Conservation (phyloP, 1,139 yeast species). For the Geotrichum restrictum region DNA sequence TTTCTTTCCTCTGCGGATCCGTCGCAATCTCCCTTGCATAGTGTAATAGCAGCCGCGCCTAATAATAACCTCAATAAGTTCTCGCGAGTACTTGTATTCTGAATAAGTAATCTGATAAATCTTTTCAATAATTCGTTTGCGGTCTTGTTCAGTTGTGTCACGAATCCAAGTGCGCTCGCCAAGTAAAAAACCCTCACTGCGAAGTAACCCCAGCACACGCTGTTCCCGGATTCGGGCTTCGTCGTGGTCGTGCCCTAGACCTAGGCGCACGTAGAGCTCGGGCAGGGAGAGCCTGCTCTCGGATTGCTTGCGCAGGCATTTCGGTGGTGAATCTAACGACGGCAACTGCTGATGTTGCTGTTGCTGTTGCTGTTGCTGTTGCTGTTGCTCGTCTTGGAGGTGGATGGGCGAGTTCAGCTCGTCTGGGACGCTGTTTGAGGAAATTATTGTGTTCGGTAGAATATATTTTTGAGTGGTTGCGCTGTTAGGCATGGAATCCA, state of each 20-base stretch:
- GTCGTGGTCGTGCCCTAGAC: slow-evolving; percentile 49
- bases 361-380: too few relatives aligned
- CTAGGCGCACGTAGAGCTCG: slow-evolving; percentile 52
- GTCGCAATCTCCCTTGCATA: slow-evolving; percentile 75
- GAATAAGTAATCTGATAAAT: slow-evolving; percentile 47
- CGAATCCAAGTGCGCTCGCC: slow-evolving; percentile 81
- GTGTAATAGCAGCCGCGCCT: slow-evolving; percentile 73
- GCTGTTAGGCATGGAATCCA: too few relatives aligned
- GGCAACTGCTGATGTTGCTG: too few relatives aligned
- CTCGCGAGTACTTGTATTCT: slow-evolving; percentile 51
- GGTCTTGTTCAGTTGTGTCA: slow-evolving; percentile 56
- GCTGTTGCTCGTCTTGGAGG: too few relatives aligned
- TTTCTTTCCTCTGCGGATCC: slow-evolving; percentile 50
- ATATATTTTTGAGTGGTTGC: too few relatives aligned
- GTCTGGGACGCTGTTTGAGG: too few relatives aligned
- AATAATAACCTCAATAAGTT: slow-evolving; percentile 62
- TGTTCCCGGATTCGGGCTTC: slow-evolving; percentile 61
- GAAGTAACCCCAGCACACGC: slow-evolving; percentile 55
- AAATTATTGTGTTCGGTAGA: too few relatives aligned
- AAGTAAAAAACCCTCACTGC: slow-evolving; percentile 59
- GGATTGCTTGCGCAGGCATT: slow-evolving; percentile 38
- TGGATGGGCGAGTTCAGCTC: too few relatives aligned
- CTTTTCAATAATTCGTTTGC: slow-evolving; percentile 49
- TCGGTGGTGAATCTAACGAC: too few relatives aligned
- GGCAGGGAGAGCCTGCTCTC: slow-evolving; percentile 58